These are phyloP conservation scores for Climacium dendroides DNA, from an alignment of 225 moss, liverwort and hornwort genomes.

Conservation along the genomic window DNA sequence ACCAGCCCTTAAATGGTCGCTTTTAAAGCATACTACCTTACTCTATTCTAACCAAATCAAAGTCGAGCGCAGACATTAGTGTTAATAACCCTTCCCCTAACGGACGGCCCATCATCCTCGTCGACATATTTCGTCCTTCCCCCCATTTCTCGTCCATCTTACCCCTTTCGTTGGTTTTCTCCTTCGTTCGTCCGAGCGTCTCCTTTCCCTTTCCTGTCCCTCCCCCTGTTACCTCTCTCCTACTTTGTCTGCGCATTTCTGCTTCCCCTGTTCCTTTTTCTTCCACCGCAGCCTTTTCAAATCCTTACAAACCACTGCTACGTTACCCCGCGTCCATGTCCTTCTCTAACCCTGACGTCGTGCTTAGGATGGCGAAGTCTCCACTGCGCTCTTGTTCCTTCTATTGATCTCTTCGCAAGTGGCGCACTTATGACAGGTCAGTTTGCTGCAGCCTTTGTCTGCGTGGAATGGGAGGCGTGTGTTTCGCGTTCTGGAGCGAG, in stretches of 20 bases:
- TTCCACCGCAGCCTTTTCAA: constrained; percentile 1
- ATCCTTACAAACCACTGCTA: not conserved
- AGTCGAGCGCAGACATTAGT: no score
- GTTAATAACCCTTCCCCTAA: no score
- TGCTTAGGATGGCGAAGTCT: not conserved
- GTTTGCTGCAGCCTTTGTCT: not conserved
- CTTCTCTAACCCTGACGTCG: not conserved
- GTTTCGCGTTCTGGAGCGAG: not conserved
- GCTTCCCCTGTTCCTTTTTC: not conserved
- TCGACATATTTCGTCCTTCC: not conserved
- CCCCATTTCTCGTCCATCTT: not conserved
- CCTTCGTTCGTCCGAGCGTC: not conserved
- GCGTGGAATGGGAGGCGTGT: not conserved
- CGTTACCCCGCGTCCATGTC: not conserved
- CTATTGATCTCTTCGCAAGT: not conserved
- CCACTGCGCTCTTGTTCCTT: not conserved
- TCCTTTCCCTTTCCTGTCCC: not conserved
- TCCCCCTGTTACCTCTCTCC: not conserved
- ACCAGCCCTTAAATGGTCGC: no score
- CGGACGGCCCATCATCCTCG: not conserved
- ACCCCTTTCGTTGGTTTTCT: not conserved
- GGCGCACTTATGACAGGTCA: not conserved
- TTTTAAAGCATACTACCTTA: no score
- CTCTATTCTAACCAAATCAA: no score
- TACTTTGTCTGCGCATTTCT: not conserved